These are phyloP conservation scores for Apiospora rasikravindrae DNA, from an alignment of 2,329 filamentous ascomycete species.

Conservation along the genomic window DNA sequence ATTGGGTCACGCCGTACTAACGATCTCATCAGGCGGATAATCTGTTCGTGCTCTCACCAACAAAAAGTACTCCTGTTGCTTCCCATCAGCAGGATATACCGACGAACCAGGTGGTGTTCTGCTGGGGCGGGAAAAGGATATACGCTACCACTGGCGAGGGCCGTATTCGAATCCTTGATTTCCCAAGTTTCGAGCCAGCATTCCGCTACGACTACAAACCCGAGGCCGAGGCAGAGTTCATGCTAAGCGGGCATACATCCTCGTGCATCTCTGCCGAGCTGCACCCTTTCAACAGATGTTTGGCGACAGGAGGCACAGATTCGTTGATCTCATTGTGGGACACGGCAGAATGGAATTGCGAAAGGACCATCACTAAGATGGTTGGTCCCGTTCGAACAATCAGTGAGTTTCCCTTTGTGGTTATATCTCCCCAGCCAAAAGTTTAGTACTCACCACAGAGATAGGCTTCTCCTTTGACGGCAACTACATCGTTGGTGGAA, in stretches of 20 bases:
- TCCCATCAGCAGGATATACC: conserved; percentile 66
- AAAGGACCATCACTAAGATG: conserved; percentile 72
- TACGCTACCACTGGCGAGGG: conserved; percentile 76
- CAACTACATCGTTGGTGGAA: conserved; percentile 74
- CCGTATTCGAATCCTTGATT: conserved; percentile 71
- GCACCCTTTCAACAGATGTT: conserved; percentile 72
- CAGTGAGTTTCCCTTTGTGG: conserved; percentile 48
- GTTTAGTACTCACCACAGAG: not conserved
- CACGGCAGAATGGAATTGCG: conserved; percentile 77
- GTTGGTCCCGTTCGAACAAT: conserved; percentile 73
- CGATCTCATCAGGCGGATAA: conserved; percentile 61
- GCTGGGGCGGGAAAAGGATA: conserved; percentile 72
- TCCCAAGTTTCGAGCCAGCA: conserved; percentile 65
- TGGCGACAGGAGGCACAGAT: conserved; percentile 78
- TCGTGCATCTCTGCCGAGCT: conserved; percentile 72
- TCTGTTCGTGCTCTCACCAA: conserved; percentile 67
- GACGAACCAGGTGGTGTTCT: conserved; percentile 77
- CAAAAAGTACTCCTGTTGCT: conserved; percentile 58
- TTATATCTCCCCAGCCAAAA: conserved; percentile 31
- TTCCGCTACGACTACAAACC: conserved; percentile 54
- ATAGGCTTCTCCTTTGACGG: conserved; percentile 81
- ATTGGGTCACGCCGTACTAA: not conserved
- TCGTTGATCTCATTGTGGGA: conserved; percentile 80
- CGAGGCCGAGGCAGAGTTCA: conserved; percentile 56
- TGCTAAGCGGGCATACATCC: conserved; percentile 74